Base-by-base conservation (phyloP, 1,284 basidiomycete species). In the Tranzscheliella williamsii region DNA sequence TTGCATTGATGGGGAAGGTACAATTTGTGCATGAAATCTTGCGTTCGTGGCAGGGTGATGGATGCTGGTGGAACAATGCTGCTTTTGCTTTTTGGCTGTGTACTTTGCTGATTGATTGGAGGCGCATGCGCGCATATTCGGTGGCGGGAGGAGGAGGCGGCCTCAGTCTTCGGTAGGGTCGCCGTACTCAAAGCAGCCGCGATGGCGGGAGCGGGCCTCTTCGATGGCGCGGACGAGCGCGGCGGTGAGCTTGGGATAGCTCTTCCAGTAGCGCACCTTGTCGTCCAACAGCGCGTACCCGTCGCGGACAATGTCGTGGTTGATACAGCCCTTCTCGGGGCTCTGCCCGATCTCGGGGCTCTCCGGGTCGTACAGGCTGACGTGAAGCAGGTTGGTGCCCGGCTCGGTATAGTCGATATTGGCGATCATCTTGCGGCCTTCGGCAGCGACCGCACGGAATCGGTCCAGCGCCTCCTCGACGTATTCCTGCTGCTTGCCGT, bases 321-420 rank as follows among this genome's bases (percentile, higher is more conserved):
- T 74, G 44, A 74, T 45, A 23, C 68, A 67, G 2, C 54, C 61
- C 40, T 45, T 15, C 32, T 67, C 70, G 3, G 64, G 64, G 17
- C 52, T 48, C 31, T 45, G 35, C 4, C 54, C 57, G 16, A 60
- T 57, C 13, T 21, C 21, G 4, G 69, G 57, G 29, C 42, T 54
- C n/a, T 60, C 50, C 5, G 71, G 69, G 41, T 73, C 69, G 39
- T 72, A 73, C 36, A 73, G 50, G 20, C 62, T 73, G 15, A 73
- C 48, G 32, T 66, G 65, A 11, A 53, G 15, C 7, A 49, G 8
- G 17, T 42, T 45, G 18, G 54, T 67, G 5, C 47, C 45, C n/a
- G 57, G 48, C 30, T 72, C 70, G 21, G 40, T 36, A 18, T 54
- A 57, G 46, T 72, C 71, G 37, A 73, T 67, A 55, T 72, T 72